Base-by-base conservation (phyloP, 106 monocot species). In the Vanilla planifolia region DNA sequence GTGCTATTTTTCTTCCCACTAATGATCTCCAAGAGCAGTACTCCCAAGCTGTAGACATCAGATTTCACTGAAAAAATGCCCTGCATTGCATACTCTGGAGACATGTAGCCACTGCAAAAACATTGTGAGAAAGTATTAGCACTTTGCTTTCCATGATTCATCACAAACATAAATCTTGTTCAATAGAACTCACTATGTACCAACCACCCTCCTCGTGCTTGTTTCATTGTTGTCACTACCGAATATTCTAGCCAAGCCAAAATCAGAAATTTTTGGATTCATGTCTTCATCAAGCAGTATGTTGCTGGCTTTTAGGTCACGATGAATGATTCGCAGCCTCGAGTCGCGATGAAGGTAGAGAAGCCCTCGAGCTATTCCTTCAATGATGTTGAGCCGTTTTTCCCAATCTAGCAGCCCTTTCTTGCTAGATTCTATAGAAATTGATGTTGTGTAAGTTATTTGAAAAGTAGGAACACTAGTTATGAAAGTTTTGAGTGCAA, bases 21-120 rank as follows among this genome's bases (percentile, higher is more conserved):
- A 1, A 48, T 33, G 9, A 63, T 46, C 48, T 63, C 63, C 21
- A 63, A 34, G 47, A 63, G n/a, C 4, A 63, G 7, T 7, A 63
- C 63, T 3, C 72, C 72, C 15, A 64, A 72, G 57, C 72, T 72
- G 36, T 72, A 72, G 20, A 64, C 56, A 55, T 72, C 72, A 11
- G 72, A 72, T 41, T 72, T 72, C 35, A 64, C 43, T 1, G 72
- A 72, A 8, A 56, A 72, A 15, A 57, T 23, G 29, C 72, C 72
- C 14, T 58, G 43, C 64, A 64, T 63, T 55, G 57, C 57, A 47
- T 64, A 72, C 42, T 72, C 72, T 16, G 72, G 72, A 13, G 72
- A 63, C 64, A 72, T 72, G 21, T 72, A 72, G 6, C 71, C 71
- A 8, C 70, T 70, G 61, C 25, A 60, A 14, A n/a, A n/a, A n/a